Evolutionary conservation across 495 filamentous ascomycete species (phyloP).

Genomic region (Xylaria venustula): DNA sequence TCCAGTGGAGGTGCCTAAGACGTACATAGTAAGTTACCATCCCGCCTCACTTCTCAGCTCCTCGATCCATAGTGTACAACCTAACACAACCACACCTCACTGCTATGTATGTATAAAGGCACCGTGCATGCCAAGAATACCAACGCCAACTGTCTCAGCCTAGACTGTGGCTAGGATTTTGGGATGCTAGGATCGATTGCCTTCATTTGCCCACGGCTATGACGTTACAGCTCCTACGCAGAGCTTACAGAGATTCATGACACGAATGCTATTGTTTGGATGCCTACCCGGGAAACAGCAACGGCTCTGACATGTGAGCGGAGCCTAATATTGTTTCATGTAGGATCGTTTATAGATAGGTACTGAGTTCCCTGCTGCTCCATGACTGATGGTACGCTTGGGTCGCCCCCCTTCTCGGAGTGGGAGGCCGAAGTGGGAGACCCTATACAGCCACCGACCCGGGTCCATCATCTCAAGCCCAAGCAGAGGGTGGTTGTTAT

Average conservation of each 20-base stretch:
- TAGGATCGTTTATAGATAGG: slow-evolving; percentile 3
- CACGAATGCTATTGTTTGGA: not conserved
- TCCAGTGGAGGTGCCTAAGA: not conserved
- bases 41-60: slow-evolving; percentile 4
- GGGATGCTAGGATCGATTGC: no score
- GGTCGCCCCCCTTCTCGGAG: not conserved
- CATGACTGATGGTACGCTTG: not conserved
- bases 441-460: not conserved
- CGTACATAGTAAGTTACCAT: not conserved
- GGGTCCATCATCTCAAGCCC: not conserved
- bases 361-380: not conserved
- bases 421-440: not conserved
- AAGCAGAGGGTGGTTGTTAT: not conserved
- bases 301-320: not conserved
- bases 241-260: not conserved
- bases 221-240: slow-evolving; percentile 11
- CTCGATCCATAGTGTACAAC: not conserved
- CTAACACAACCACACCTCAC: not conserved
- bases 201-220: slow-evolving; percentile 1
- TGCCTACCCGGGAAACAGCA: not conserved
- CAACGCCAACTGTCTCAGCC: slow-evolving; percentile 7
- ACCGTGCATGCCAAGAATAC: slow-evolving; percentile 15
- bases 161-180: not conserved
- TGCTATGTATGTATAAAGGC: not conserved
- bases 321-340: not conserved